Evolutionary conservation across 2,329 filamentous ascomycete genomes (phyloP), one percentile per base, ranked within the genome.

Genomic region (Hymenoscyphus scutula): DNA sequence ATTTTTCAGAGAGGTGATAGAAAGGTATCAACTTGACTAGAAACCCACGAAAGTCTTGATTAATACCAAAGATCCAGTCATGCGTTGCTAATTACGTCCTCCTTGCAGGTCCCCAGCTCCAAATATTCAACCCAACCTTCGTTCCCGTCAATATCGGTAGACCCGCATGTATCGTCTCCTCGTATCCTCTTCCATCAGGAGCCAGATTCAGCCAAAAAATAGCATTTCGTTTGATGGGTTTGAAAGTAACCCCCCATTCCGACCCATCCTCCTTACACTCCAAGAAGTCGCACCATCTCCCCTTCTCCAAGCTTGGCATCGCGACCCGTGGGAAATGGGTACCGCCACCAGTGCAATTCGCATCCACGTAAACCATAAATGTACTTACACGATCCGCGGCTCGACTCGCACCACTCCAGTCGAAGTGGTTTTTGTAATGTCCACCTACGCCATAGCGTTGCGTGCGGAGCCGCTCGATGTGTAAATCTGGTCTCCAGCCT

Each of bases 101-200:
- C 58, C 67, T 59, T n/a, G 65, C 62, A 51, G 65, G 59, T 34
- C 70, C 73, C 84, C 84, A 87, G 73, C 81, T 86, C 85, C 85
- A 88, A 64, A 88, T 85, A 74, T 88, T 87, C 74, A 87, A 72
- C 0, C 84, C 85, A 62, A 87, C 78, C 76, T 88, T 87, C 41
- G 75, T 77, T 1, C 85, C 85, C 48, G 73, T 76, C 56, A 74
- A 73, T 0, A 88, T 84, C 8, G 84, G 84, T 69, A 86, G 75
- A 5, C 83, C 84, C 53, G 84, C 83, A 77, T 88, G 85, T 77
- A 84, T 84, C 34, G 82, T 84, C 73, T 87, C 83, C 62, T 78
- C 76, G 69, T 84, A 84, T 13, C 83, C 84, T 25, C 74, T 77
- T 2, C 84, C 84, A 72, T 86, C 82, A 0, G 75, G 65, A 45